Conservation (phyloP, 2,329 filamentous ascomycete genomes). For the Scedosporium apiospermum region DNA sequence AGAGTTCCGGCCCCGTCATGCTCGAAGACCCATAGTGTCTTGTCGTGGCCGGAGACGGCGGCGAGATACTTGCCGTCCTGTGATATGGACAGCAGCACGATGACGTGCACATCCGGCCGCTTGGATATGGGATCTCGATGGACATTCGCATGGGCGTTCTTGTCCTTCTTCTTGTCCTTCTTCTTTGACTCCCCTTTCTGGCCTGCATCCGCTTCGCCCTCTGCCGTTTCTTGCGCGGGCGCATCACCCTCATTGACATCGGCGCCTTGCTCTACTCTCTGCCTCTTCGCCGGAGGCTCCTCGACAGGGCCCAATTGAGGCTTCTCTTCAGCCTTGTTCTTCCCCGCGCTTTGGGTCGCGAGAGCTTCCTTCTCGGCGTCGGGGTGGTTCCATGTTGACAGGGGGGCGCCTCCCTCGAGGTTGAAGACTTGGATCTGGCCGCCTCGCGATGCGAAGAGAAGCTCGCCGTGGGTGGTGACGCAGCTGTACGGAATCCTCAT, state of each 20-base stretch:
- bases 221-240: slow-evolving; percentile 12
- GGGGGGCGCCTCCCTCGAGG: slow-evolving; percentile 43
- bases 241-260: neutral
- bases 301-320: slow-evolving; percentile 17
- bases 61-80: slow-evolving; percentile 58
- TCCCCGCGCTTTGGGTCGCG: slow-evolving; percentile 7
- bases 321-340: slow-evolving; percentile 15
- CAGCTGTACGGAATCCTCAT: slow-evolving; percentile 57
- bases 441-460: slow-evolving; percentile 67
- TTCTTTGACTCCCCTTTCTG: slow-evolving; percentile 20
- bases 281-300: slow-evolving; percentile 31
- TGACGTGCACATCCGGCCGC: slow-evolving; percentile 47
- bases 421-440: slow-evolving; percentile 61
- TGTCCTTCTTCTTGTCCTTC: slow-evolving; percentile 20
- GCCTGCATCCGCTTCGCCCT: slow-evolving; percentile 12
- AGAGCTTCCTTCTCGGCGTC: slow-evolving; percentile 22
- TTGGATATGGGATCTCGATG: slow-evolving; percentile 18
- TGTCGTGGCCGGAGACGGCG: slow-evolving; percentile 82
- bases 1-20: slow-evolving; percentile 53
- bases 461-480: slow-evolving; percentile 41
- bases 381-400: slow-evolving; percentile 54
- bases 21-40: slow-evolving; percentile 75
- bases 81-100: slow-evolving; percentile 60
- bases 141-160: slow-evolving; percentile 23
- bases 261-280: slow-evolving; percentile 25